Conservation (phyloP, 2,329 filamentous ascomycete species). For the Dothistroma septosporum region DNA sequence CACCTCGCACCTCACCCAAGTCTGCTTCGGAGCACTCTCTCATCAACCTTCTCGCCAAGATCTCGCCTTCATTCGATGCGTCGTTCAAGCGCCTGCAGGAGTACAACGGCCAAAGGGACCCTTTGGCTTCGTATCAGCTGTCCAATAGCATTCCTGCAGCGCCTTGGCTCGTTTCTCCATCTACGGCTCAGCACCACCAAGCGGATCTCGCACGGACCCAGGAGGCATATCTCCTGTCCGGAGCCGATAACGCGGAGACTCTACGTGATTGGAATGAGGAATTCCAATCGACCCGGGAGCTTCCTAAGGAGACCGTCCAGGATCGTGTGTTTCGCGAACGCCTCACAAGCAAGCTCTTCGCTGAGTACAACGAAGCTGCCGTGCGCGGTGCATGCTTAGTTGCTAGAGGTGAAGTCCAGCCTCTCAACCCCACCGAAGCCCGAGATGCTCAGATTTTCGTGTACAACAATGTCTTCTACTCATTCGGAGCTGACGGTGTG, state of each 20-base stretch:
- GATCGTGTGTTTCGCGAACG: constrained; percentile 95
- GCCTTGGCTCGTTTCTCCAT: constrained; percentile 80
- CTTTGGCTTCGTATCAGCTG: constrained; percentile 88
- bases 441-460: constrained; percentile 96
- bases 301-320: constrained; percentile 89
- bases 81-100: constrained; percentile 77
- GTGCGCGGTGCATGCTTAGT: constrained; percentile 88
- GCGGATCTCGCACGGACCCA: constrained; percentile 84
- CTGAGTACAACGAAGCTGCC: constrained; percentile 95
- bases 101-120: constrained; percentile 78
- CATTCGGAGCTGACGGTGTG: constrained; percentile 93
- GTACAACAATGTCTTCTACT: constrained; percentile 99
- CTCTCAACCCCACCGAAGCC: constrained; percentile 89
- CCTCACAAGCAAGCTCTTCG: constrained; percentile 90
- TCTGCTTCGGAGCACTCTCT: constrained; percentile 78
- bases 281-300: constrained; percentile 91
- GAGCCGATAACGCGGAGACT: constrained; percentile 89
- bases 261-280: constrained; percentile 98
- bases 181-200: constrained; percentile 64
- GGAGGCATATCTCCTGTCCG: constrained; percentile 84
- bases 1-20: constrained; percentile 74
- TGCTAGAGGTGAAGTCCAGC: constrained; percentile 84
- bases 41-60: constrained; percentile 67
- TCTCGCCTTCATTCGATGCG: constrained; percentile 78
- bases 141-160: constrained; percentile 89